phyloP scores from a whole-genome alignment of 2,329 filamentous ascomycete species.

The Epichloe brachyelytri region DNA sequence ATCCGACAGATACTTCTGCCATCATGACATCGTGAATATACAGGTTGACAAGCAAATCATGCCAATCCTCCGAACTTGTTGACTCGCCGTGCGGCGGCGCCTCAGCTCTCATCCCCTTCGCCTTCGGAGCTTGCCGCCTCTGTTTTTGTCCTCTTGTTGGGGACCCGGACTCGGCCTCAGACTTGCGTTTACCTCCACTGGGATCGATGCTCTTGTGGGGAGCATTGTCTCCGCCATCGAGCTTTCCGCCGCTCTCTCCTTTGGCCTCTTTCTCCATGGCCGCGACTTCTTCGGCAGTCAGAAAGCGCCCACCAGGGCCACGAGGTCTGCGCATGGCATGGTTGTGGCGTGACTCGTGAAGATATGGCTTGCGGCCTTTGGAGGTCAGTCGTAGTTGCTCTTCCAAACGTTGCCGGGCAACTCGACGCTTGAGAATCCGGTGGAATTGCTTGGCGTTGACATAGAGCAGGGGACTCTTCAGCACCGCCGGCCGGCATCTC shows the following conservation, averaged over 20 bases:
- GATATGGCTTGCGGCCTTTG: conserved; percentile 91
- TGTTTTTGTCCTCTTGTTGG: conserved; percentile 46
- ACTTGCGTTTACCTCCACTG: conserved; percentile 47
- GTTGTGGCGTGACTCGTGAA: conserved; percentile 95
- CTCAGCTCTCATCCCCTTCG: conserved; percentile 18
- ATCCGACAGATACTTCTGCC: conserved; percentile 11
- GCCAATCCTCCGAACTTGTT: not conserved
- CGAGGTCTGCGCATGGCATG: conserved; percentile 94
- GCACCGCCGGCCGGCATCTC: conserved; percentile 60
- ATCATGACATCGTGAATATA: conserved; percentile 26
- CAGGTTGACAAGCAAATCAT: conserved; percentile 5
- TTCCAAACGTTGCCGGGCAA: conserved; percentile 86
- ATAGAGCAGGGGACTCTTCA: conserved; percentile 89
- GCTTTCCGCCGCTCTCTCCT: conserved; percentile 22
- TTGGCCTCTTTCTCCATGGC: conserved; percentile 61
- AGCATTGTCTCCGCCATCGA: conserved; percentile 14
- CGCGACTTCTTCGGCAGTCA: conserved; percentile 92
- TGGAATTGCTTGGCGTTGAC: conserved; percentile 99
- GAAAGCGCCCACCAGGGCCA: conserved; percentile 85
- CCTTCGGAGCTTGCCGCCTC: conserved; percentile 27
- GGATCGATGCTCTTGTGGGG: conserved; percentile 14
- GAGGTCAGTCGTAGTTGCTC: conserved; percentile 84
- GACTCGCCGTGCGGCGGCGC: not conserved
- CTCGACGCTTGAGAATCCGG: conserved; percentile 84
- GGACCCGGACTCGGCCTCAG: conserved; percentile 33